Evolutionary conservation across 2,329 filamentous ascomycete genomes (phyloP).

Genomic region (Trichoderma atrobrunneum): DNA sequence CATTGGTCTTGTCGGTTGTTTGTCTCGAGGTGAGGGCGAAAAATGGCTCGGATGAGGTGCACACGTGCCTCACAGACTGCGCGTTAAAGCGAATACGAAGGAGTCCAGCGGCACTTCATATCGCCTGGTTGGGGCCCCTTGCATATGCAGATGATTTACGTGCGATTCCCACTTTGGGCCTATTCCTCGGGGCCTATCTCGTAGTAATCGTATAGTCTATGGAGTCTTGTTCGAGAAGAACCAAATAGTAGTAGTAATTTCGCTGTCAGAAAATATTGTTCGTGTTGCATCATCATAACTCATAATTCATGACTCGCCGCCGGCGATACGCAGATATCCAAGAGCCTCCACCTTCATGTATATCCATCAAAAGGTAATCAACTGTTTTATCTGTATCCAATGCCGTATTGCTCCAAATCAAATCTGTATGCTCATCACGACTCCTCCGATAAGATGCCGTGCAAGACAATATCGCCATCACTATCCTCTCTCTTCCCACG

Average conservation of each 20-base stretch:
- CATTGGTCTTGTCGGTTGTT: neutral
- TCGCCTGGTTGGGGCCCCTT: neutral
- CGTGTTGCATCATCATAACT: neutral
- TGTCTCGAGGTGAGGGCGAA: neutral
- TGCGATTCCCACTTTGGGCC: neutral
- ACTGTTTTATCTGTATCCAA: neutral
- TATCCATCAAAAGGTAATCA: neutral
- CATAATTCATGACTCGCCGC: neutral
- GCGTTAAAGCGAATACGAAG: slow-evolving; percentile 6
- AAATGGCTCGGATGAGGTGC: neutral
- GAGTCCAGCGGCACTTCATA: neutral
- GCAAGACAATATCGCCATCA: neutral
- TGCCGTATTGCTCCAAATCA: neutral
- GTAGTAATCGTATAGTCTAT: neutral
- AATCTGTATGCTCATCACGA: neutral
- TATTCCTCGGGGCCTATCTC: neutral
- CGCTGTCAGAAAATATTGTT: neutral
- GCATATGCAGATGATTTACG: neutral
- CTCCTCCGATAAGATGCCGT: slow-evolving; percentile 20
- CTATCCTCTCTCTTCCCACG: slow-evolving; percentile 44
- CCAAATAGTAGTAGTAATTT: neutral
- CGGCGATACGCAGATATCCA: neutral
- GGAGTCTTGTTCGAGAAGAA: neutral
- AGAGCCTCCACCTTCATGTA: neutral
- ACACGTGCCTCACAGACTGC: neutral